Base-by-base conservation (phyloP, 208 protist species). In the Balamuthia mandrillaris region DNA sequence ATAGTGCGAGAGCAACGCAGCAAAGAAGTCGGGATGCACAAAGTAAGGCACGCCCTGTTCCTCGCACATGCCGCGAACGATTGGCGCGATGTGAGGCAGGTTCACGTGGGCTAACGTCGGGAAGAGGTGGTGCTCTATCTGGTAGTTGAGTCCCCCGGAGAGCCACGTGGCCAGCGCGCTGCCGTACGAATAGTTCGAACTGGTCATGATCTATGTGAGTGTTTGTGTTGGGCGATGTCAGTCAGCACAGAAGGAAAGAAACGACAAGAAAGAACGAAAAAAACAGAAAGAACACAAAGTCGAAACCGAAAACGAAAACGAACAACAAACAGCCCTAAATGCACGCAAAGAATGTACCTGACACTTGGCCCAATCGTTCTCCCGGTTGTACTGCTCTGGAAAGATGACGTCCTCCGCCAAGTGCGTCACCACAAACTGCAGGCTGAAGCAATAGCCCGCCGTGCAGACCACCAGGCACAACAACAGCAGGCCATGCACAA, bases 331-430 rank as follows among this genome's bases (percentile, higher is more conserved):
- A n/a, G n/a, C n/a, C n/a, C n/a, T n/a, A n/a, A n/a, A n/a, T n/a
- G n/a, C n/a, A n/a, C n/a, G n/a, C n/a, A n/a, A n/a, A n/a, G n/a
- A 29, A 37, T 24, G 24, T 10, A 68, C 12, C 33, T 68, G 60
- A 37, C 60, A 68, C 60, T 68, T 68, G 60, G 60, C 60, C 60
- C 60, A 68, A 37, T 68, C 60, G 60, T 68, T 68, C 16, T 68
- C 60, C 33, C 21, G 12, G 60, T 7, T 37, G 33, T 3, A 3
- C 60, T 68, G 33, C 33, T 68, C 60, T 10, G 60, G 60, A 37
- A 68, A 68, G 60, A n/a, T 21, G 33, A 68, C 60, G 60, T 68
- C 60, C 33, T 68, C 60, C 18, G 60, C 60, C n/a, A 68, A 37
- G 33, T 68, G 60, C 33, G 60, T 68, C n/a, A 68, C 33, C 60